Percentiles rank a stretch among this genome's conserved stretches.
phyloP scores from a whole-genome alignment of 257 asterid genomes.

The Parsonsia alboflavescens region DNA sequence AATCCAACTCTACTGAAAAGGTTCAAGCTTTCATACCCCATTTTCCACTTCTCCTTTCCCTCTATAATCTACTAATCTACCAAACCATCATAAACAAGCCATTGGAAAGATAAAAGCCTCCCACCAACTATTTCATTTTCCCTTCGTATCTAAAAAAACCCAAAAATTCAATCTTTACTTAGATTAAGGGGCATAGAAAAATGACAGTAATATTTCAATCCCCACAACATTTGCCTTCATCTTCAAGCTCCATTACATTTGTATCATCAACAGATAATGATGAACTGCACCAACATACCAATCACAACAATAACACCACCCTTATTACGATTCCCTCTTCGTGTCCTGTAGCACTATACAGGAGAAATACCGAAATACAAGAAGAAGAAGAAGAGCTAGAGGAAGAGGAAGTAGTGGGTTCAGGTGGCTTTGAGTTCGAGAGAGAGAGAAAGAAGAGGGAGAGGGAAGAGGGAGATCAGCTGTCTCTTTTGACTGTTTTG shows the following conservation, averaged over 20 bases:
- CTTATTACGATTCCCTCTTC: background rate
- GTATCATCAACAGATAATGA: slow-evolving; percentile 36
- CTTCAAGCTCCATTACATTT: slow-evolving; percentile 47
- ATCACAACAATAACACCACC: slow-evolving; percentile 6
- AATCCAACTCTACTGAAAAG: slow-evolving; percentile 30
- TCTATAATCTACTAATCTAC: slow-evolving; percentile 24
- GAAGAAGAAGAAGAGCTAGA: slow-evolving; percentile 20
- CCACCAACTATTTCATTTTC: slow-evolving; percentile 38
- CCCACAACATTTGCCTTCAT: slow-evolving; percentile 43
- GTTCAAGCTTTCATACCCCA: slow-evolving; percentile 7
- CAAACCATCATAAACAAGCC: slow-evolving; percentile 22
- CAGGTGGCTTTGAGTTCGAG: slow-evolving; percentile 5
- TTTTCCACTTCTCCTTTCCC: slow-evolving; percentile 11
- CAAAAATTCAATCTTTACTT: slow-evolving; percentile 13
- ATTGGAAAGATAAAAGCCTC: slow-evolving; percentile 4
- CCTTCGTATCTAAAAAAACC: background rate
- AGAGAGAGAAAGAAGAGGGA: slow-evolving; percentile 33
- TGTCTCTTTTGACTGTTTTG: slow-evolving; percentile 33
- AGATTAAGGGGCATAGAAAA: slow-evolving; percentile 8
- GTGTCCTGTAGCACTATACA: slow-evolving; percentile 31
- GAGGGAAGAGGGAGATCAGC: slow-evolving; percentile 38
- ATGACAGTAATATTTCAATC: slow-evolving; percentile 54
- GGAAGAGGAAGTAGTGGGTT: slow-evolving; percentile 10
- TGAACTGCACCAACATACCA: slow-evolving; percentile 43
- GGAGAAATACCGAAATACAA: slow-evolving; percentile 22